Evolutionary conservation across 1,284 basidiomycete species (phyloP).

Genomic region (Laetiporus sulphureus): DNA sequence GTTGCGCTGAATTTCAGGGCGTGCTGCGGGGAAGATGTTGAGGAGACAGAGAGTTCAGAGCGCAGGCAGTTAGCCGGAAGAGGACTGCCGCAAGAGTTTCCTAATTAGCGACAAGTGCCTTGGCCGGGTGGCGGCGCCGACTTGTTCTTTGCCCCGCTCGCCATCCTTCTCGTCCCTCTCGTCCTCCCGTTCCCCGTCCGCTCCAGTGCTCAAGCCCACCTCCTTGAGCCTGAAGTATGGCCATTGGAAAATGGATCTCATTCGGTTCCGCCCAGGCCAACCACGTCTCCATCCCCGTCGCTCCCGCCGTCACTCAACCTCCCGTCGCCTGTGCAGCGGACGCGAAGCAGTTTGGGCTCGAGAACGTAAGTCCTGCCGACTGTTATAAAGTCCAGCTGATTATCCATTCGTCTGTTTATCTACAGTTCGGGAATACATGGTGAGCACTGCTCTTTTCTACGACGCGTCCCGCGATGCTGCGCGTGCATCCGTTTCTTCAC

Average conservation of each 20-base stretch:
- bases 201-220: slow-evolving; percentile 6
- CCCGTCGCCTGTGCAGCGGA: slow-evolving; percentile 46
- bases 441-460: slow-evolving; percentile 31
- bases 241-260: slow-evolving; percentile 24
- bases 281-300: slow-evolving; percentile 11
- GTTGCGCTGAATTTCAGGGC: background rate
- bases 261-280: slow-evolving; percentile 17
- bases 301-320: slow-evolving; percentile 15
- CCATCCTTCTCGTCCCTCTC: background rate
- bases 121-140: slow-evolving; percentile 5
- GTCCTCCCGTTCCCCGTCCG: background rate
- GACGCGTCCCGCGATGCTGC: too few relatives aligned
- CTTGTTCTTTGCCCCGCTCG: background rate
- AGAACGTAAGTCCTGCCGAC: slow-evolving; percentile 66
- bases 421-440: slow-evolving; percentile 83
- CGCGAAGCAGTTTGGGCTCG: slow-evolving; percentile 83
- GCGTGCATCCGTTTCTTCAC: too few relatives aligned
- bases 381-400: too few relatives aligned
- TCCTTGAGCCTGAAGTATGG: slow-evolving; percentile 17
- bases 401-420: too few relatives aligned
- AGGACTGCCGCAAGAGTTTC: background rate
- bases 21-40: background rate
- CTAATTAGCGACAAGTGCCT: background rate
- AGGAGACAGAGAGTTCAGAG: background rate
- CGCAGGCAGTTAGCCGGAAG: too few relatives aligned